These are phyloP conservation scores for Saprolegnia diclina DNA, from an alignment of 352 stramenopile species.

Conservation along the genomic window DNA sequence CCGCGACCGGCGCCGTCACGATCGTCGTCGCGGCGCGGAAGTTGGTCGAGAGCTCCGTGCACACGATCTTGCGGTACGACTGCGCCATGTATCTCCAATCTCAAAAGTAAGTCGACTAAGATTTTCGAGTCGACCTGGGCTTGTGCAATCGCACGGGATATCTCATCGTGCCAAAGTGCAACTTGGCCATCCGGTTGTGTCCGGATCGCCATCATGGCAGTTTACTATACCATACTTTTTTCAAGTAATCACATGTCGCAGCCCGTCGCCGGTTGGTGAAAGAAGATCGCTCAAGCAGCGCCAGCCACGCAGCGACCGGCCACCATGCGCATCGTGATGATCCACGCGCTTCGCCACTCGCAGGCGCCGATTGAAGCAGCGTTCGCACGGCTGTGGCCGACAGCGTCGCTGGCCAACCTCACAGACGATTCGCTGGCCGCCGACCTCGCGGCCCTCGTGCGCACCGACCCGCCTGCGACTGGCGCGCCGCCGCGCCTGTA, in stretches of 20 bases:
- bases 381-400: not conserved
- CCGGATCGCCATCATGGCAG: too few species aligned
- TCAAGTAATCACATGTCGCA: too few species aligned
- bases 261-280: too few species aligned
- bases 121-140: not conserved
- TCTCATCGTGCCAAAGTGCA: not conserved
- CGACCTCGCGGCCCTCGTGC: slow-evolving; percentile 37
- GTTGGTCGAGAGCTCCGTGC: slow-evolving; percentile 71
- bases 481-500: not conserved
- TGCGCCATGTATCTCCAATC: not conserved
- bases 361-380: slow-evolving; percentile 19
- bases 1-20: slow-evolving; percentile 40
- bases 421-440: slow-evolving; percentile 63
- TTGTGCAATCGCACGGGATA: not conserved
- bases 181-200: not conserved
- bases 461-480: not conserved
- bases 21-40: slow-evolving; percentile 71
- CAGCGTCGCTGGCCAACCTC: slow-evolving; percentile 44
- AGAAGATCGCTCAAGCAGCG: too few species aligned
- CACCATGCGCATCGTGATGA: slow-evolving; percentile 10
- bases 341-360: slow-evolving; percentile 14
- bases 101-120: not conserved
- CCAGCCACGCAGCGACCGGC: not conserved
- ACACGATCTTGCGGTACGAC: slow-evolving; percentile 69
- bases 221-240: too few species aligned